Percentiles rank a stretch among this genome's conserved stretches.
phyloP scores from a whole-genome alignment of 306 rosid genomes.

The Cicer chorassanicum region DNA sequence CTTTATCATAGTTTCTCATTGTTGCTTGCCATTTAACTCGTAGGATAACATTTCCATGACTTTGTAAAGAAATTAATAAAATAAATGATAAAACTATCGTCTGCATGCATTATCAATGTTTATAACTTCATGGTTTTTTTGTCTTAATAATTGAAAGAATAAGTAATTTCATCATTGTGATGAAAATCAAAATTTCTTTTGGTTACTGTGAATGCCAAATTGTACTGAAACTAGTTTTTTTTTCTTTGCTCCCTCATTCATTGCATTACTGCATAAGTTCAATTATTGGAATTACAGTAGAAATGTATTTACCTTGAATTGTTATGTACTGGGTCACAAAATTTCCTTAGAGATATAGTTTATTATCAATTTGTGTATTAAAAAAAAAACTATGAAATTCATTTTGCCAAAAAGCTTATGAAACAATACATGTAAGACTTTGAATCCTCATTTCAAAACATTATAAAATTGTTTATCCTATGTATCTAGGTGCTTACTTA shows the following conservation, averaged over 20 bases:
- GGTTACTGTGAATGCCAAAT: conserved; percentile 22
- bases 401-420: neutral
- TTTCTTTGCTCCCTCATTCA: neutral
- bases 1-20: conserved; percentile 31
- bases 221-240: neutral
- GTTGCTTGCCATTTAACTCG: conserved; percentile 23
- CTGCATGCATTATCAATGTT: conserved; percentile 25
- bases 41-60: conserved; percentile 22
- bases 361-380: conserved; percentile 2
- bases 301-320: conserved; percentile 17
- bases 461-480: neutral
- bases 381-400: neutral
- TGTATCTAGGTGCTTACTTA: conserved; percentile 24
- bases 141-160: conserved; percentile 8
- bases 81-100: neutral
- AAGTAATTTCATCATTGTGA: conserved; percentile 2
- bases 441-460: neutral
- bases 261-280: conserved; percentile 13
- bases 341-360: conserved; percentile 17
- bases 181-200: conserved; percentile 3
- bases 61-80: neutral
- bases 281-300: neutral
- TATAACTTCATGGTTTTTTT: conserved; percentile 8
- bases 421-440: conserved; percentile 8
- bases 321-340: conserved; percentile 10